Conservation (phyloP, 2,329 filamentous ascomycete species). For the Rachicladosporium sp. region DNA sequence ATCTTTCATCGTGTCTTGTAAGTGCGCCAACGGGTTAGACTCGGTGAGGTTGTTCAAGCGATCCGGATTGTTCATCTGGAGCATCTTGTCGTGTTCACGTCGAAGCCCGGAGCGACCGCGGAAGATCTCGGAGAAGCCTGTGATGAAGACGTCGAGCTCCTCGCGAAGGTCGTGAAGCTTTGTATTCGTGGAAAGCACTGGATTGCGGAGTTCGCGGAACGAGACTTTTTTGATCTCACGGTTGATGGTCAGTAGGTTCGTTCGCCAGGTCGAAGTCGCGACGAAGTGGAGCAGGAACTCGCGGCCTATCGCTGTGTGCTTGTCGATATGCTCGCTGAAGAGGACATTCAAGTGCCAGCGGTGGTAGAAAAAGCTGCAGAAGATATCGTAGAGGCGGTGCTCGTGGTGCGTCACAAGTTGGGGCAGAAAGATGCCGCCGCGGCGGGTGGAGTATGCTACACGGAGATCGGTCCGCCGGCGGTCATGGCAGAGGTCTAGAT, state of each 20-base stretch:
- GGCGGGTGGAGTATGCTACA: neutral
- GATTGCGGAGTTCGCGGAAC: neutral
- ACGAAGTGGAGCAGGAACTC: neutral
- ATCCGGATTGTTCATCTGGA: neutral
- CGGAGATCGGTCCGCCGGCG: neutral
- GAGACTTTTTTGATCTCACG: neutral
- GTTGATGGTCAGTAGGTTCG: neutral
- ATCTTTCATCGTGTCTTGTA: conserved; percentile 4
- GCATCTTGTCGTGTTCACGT: neutral
- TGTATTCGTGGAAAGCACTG: neutral
- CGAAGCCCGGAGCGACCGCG: neutral
- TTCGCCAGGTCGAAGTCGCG: neutral
- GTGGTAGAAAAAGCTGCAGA: neutral
- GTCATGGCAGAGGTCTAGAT: neutral
- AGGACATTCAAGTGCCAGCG: neutral
- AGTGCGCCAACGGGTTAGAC: no score
- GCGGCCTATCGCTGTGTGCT: neutral
- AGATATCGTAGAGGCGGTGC: neutral
- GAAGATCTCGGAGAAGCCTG: neutral
- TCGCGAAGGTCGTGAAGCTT: conserved; percentile 1
- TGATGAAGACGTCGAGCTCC: neutral
- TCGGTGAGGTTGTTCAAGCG: neutral
- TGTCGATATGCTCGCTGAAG: neutral
- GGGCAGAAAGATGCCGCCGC: neutral
- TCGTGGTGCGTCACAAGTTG: neutral